Conservation (phyloP, 2,329 filamentous ascomycete genomes). For the Apiospora kogelbergensis region DNA sequence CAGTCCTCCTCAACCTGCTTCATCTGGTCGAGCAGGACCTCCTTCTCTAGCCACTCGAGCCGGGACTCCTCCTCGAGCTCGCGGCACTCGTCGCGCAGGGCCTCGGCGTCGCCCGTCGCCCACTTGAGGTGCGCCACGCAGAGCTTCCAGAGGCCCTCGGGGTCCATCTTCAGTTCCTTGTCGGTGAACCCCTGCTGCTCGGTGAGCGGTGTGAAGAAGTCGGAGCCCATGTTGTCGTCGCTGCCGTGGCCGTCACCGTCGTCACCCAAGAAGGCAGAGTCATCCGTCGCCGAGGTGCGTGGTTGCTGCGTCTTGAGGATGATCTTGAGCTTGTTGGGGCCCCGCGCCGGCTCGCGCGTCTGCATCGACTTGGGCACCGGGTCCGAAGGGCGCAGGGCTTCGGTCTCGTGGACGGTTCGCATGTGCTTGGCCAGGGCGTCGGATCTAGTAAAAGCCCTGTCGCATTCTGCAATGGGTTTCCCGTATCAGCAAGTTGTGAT, state of each 20-base stretch:
- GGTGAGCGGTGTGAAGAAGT: constrained; percentile 56
- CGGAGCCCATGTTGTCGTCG: constrained; percentile 56
- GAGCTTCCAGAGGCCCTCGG: constrained; percentile 63
- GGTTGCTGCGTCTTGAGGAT: constrained; percentile 62
- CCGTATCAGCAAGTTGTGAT: background rate
- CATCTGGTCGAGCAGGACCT: constrained; percentile 73
- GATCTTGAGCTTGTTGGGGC: constrained; percentile 58
- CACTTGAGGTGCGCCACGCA: constrained; percentile 72
- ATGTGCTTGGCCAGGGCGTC: constrained; percentile 97
- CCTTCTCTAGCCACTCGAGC: constrained; percentile 77
- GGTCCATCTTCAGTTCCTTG: constrained; percentile 62
- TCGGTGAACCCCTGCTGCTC: constrained; percentile 63
- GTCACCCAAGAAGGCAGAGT: constrained; percentile 54
- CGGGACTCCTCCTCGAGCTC: constrained; percentile 65
- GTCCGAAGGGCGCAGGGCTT: constrained; percentile 80
- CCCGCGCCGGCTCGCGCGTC: constrained; percentile 38
- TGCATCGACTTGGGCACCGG: constrained; percentile 71
- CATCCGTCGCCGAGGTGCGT: constrained; percentile 55
- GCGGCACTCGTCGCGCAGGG: constrained; percentile 64
- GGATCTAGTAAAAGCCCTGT: constrained; percentile 92
- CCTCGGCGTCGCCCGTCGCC: constrained; percentile 66
- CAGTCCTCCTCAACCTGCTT: constrained; percentile 67
- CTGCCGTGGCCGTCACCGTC: constrained; percentile 41
- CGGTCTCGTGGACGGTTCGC: constrained; percentile 97
- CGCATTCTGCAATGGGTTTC: constrained; percentile 68